Evolutionary conservation across 176 grass and related monocot species (phyloP), one percentile per base, ranked within the genome.

Genomic region (Aechmea fasciata): DNA sequence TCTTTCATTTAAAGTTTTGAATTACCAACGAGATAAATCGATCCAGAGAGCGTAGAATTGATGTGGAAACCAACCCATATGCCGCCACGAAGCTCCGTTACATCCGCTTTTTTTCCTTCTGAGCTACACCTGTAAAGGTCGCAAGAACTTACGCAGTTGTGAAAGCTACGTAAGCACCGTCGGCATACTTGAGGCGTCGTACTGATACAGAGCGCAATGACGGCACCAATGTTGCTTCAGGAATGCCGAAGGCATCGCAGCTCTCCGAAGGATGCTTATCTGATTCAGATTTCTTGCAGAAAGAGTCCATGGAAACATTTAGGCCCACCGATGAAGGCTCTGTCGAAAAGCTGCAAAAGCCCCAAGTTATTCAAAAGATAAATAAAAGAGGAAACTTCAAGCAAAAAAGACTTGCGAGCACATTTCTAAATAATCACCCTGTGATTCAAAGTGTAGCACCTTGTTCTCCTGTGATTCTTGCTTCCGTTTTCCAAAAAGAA

Each of bases 271-370:
- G 2, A n/a, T 54, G 2, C 1, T 63, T 8, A 5, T 61, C 75
- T 0, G 65, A 51, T 14, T 51, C 65, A 19, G 67, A 11, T 49
- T 25, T 29, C 1, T 15, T 10, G 69, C 69, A 74, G 49, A 87
- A 20, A 15, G 64, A 83, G 6, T 78, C 64, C 6, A 97, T 57
- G 14, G 89, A 89, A 15, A 65, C 57, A 29, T 99, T 93, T 62
- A 99, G 51, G 3, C 87, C 84, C 71, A 74, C 41, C 0, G 86
- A 90, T 0, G 69, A 77, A 10, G 79, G 65, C 61, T 92, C 93
- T 0, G 69, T 83, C 10, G 26, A 48, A 1, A 85, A 83, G 33
- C 93, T 97, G 79, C 10, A 63, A 63, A n/a, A 18, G 55, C 10
- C 5, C 2, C 17, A 3, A 61, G 13, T 18, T 61, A 41, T 61